A percentile compares a stretch with the other conserved stretches of the same genome.
Conservation (phyloP, 2,329 filamentous ascomycete genomes). For the Neonectria magnoliae region DNA sequence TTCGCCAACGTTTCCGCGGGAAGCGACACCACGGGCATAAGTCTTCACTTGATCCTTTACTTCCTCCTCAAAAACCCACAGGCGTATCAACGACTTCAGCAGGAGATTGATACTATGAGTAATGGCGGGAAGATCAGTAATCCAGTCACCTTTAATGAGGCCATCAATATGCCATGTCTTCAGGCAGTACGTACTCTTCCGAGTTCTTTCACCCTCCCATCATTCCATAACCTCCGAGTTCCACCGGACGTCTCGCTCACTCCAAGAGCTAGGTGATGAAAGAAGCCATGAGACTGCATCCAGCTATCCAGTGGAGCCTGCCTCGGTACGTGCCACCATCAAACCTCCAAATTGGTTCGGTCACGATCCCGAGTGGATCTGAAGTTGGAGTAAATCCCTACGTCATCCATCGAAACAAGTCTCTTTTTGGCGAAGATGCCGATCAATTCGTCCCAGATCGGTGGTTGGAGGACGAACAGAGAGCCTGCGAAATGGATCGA, state of each 20-base stretch:
- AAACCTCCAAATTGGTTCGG: not conserved
- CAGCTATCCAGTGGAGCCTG: slow-evolving; percentile 13
- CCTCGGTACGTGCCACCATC: slow-evolving; percentile 9
- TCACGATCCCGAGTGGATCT: slow-evolving; percentile 3
- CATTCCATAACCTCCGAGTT: too few relatives aligned
- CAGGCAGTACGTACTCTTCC: slow-evolving; percentile 4
- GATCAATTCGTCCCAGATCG: slow-evolving; percentile 9
- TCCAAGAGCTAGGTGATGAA: slow-evolving; percentile 2
- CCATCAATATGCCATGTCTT: slow-evolving; percentile 15
- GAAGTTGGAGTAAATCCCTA: slow-evolving; percentile 19
- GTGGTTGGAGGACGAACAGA: slow-evolving; percentile 12
- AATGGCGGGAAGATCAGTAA: slow-evolving; percentile 1
- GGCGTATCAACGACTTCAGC: not conserved
- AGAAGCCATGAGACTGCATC: slow-evolving; percentile 20
- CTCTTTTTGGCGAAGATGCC: slow-evolving; percentile 14
- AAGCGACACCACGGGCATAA: slow-evolving; percentile 15
- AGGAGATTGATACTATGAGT: slow-evolving; percentile 6
- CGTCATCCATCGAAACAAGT: slow-evolving; percentile 8
- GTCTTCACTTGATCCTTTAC: slow-evolving; percentile 10
- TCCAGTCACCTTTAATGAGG: slow-evolving; percentile 15
- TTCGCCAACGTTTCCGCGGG: slow-evolving; percentile 15
- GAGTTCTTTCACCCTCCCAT: not conserved
- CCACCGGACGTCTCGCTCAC: too few relatives aligned
- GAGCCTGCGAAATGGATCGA: slow-evolving; percentile 5
- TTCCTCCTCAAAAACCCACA: slow-evolving; percentile 1